phyloP scores from a whole-genome alignment of 73 alveolate species.

The Paraurostyla sp. region DNA sequence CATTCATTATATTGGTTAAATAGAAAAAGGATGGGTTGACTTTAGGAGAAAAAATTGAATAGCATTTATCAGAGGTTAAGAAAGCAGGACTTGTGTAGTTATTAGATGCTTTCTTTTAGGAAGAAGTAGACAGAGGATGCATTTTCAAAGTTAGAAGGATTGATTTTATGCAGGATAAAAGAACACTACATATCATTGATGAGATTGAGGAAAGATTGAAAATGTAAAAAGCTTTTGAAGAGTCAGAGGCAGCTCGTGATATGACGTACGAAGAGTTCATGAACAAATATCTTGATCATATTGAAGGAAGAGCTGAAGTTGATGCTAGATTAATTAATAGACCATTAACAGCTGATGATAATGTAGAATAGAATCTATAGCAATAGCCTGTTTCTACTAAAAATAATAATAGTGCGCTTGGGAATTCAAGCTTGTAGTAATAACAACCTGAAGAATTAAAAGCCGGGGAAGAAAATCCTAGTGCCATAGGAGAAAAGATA shows the following conservation, averaged over 20 bases:
- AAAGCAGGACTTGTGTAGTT: constrained; percentile 46
- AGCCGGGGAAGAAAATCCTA: constrained; percentile 15
- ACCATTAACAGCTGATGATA: constrained; percentile 53
- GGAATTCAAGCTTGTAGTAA: not conserved
- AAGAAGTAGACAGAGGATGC: constrained; percentile 38
- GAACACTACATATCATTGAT: not conserved
- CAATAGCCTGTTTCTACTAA: not conserved
- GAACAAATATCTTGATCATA: constrained; percentile 61
- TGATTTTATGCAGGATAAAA: constrained; percentile 29
- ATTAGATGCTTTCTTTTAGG: constrained; percentile 55
- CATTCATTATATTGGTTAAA: not conserved
- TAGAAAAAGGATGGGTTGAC: constrained; percentile 70
- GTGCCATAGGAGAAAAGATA: no score
- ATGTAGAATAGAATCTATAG: not conserved
- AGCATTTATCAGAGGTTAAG: constrained; percentile 49
- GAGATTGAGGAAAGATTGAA: constrained; percentile 43
- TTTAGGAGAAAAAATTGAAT: constrained; percentile 50
- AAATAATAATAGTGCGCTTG: not conserved
- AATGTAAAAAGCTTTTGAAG: not conserved
- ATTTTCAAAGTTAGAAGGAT: constrained; percentile 63
- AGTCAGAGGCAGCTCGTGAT: constrained; percentile 30
- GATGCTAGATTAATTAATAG: constrained; percentile 24
- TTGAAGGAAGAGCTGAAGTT: constrained; percentile 58
- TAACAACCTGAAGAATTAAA: constrained; percentile 47
- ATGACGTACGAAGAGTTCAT: constrained; percentile 62